These are phyloP conservation scores for Fibroporia radiculosa DNA, from an alignment of 768 basidiomycete species.

Conservation along the genomic window DNA sequence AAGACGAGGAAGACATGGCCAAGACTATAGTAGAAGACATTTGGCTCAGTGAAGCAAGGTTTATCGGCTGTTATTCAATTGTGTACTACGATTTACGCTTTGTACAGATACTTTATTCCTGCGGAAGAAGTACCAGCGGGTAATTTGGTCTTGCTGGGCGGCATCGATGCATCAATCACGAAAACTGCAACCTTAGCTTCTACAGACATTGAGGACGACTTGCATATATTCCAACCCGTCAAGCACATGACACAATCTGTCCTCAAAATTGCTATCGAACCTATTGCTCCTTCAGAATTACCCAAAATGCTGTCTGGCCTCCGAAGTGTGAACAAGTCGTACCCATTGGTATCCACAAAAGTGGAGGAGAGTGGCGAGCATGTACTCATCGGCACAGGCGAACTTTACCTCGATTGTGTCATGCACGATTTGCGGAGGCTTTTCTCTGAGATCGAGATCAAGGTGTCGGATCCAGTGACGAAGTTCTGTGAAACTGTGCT, in stretches of 20 bases:
- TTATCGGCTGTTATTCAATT: constrained; percentile 12
- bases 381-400: constrained; percentile 93
- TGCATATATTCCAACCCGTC: constrained; percentile 93
- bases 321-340: constrained; percentile 96
- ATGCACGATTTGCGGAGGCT: constrained; percentile 90
- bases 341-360: constrained; percentile 89
- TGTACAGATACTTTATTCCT: constrained; percentile 77
- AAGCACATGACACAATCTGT: constrained; percentile 97
- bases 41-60: constrained; percentile 91
- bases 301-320: constrained; percentile 98
- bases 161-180: constrained; percentile 89
- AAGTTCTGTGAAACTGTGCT: constrained; percentile 98
- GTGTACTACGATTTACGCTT: background rate
- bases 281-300: constrained; percentile 93
- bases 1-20: constrained; percentile 98
- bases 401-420: constrained; percentile 92
- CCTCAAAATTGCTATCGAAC: constrained; percentile 96
- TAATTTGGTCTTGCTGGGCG: constrained; percentile 87
- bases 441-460: constrained; percentile 99
- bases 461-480: constrained; percentile 97
- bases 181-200: constrained; percentile 89
- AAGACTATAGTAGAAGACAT: constrained; percentile 76
- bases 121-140: constrained; percentile 85
- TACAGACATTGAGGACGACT: constrained; percentile 69
- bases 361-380: constrained; percentile 99